A percentile compares a stretch with the other conserved stretches of the same genome.
Evolutionary conservation across 805 yeast species (phyloP).

Genomic region (Candida broadrunensis): DNA sequence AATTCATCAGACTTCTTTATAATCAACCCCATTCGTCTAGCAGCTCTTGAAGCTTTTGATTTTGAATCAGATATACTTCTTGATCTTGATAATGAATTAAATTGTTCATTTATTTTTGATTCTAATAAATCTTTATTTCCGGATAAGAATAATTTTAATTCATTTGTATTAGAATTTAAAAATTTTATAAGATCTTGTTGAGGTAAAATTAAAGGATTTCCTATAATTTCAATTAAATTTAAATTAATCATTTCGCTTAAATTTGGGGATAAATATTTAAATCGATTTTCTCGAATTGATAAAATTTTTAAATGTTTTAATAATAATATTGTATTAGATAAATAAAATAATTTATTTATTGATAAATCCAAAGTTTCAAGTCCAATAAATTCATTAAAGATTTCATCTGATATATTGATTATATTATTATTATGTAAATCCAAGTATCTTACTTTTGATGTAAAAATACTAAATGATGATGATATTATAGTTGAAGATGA

Average conservation of each 20-base stretch:
- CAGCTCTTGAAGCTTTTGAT: constrained; percentile 50
- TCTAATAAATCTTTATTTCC: constrained; percentile 33
- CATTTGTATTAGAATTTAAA: constrained; percentile 36
- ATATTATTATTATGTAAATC: constrained; percentile 66
- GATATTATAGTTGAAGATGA: constrained; percentile 35
- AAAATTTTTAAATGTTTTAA: constrained; percentile 52
- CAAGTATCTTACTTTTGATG: constrained; percentile 49
- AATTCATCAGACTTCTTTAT: constrained; percentile 40
- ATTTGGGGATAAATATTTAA: constrained; percentile 52
- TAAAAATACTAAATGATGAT: constrained; percentile 38
- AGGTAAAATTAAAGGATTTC: constrained; percentile 58
- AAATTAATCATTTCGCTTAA: constrained; percentile 51
- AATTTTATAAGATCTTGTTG: constrained; percentile 28
- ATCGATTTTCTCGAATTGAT: constrained; percentile 57
- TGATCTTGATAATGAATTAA: constrained; percentile 2
- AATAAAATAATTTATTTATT: constrained; percentile 44
- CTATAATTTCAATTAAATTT: constrained; percentile 56
- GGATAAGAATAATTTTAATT: constrained; percentile 32
- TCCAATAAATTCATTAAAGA: constrained; percentile 32
- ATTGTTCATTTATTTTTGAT: constrained; percentile 20
- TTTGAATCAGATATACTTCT: constrained; percentile 9
- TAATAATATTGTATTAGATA: constrained; percentile 42
- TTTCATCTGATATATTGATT: constrained; percentile 46
- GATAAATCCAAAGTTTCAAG: constrained; percentile 70
- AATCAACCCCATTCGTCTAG: constrained; percentile 74